phyloP scores from a whole-genome alignment of 768 basidiomycete species.

The Tylopilus balloui region DNA sequence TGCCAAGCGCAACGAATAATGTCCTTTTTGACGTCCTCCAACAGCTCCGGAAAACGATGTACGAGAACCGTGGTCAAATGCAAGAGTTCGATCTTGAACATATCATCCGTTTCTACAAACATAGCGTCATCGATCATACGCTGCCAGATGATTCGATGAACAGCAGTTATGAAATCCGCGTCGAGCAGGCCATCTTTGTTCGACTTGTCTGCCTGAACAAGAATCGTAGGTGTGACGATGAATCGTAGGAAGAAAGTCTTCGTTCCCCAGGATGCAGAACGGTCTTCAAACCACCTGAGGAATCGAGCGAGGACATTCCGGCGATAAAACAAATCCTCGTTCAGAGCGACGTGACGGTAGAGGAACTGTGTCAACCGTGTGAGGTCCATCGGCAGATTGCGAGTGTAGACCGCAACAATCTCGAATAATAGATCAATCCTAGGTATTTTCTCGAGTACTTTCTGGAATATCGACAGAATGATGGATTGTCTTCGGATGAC shows the following conservation, averaged over 20 bases:
- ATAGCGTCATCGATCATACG: slow-evolving; percentile 55
- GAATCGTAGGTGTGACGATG: slow-evolving; percentile 81
- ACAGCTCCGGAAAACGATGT: slow-evolving; percentile 73
- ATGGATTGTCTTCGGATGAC: slow-evolving; percentile 56
- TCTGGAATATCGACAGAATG: slow-evolving; percentile 74
- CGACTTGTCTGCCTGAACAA: slow-evolving; percentile 64
- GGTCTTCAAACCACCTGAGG: slow-evolving; percentile 75
- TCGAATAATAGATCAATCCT: slow-evolving; percentile 90
- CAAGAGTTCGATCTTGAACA: slow-evolving; percentile 86
- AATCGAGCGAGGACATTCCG: slow-evolving; percentile 85
- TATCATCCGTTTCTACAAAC: slow-evolving; percentile 67
- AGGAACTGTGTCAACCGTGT: slow-evolving; percentile 79
- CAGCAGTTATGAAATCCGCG: slow-evolving; percentile 58
- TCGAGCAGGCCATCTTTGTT: slow-evolving; percentile 63
- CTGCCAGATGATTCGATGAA: slow-evolving; percentile 79
- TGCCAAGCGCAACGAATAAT: slow-evolving; percentile 93
- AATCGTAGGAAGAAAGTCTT: slow-evolving; percentile 79
- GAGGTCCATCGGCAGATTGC: slow-evolving; percentile 76
- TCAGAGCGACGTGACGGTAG: slow-evolving; percentile 78
- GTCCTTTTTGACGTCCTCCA: slow-evolving; percentile 82
- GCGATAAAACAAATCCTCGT: slow-evolving; percentile 61
- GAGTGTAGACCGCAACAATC: slow-evolving; percentile 74
- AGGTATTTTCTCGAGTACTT: slow-evolving; percentile 60
- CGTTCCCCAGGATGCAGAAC: slow-evolving; percentile 59
- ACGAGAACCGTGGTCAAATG: slow-evolving; percentile 87